Evolutionary conservation across 352 stramenopile genomes (phyloP).

Genomic region (Elongisporangium prolatum): DNA sequence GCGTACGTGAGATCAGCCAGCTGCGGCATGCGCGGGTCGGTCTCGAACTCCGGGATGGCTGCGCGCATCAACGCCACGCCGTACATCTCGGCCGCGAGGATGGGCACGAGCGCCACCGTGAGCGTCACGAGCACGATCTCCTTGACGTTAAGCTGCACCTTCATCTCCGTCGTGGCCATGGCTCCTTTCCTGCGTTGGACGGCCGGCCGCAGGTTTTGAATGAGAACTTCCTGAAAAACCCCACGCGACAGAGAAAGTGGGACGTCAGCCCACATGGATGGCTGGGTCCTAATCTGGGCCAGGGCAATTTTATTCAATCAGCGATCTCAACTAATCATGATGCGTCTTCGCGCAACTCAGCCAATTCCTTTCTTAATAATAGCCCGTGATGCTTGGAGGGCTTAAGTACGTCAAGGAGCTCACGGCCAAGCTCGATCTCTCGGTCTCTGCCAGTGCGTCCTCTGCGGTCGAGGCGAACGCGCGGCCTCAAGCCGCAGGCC

Average conservation of each 20-base stretch:
- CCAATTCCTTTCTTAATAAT: background rate
- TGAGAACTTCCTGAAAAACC: background rate
- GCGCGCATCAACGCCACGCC: slow-evolving; percentile 40
- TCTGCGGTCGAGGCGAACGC: background rate
- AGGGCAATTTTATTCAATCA: background rate
- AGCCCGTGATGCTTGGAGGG: background rate
- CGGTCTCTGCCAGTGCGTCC: slow-evolving; percentile 1
- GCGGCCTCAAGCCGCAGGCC: background rate
- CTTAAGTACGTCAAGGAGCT: slow-evolving; percentile 3
- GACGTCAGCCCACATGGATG: background rate
- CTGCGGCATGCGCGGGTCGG: slow-evolving; percentile 39
- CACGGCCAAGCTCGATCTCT: slow-evolving; percentile 1
- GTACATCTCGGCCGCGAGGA: slow-evolving; percentile 46
- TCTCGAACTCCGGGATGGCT: slow-evolving; percentile 22
- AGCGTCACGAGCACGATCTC: slow-evolving; percentile 52
- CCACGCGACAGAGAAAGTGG: background rate
- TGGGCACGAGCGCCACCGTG: slow-evolving; percentile 56
- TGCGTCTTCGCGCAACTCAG: background rate
- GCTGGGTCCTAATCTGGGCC: background rate
- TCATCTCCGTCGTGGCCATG: slow-evolving; percentile 56
- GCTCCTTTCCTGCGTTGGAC: background rate
- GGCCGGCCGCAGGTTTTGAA: background rate
- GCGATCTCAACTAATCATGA: background rate
- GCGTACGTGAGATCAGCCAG: slow-evolving; percentile 32
- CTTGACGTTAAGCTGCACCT: slow-evolving; percentile 46